Conservation (phyloP, 2,329 filamentous ascomycete genomes). For the Ophiostoma piceae region DNA sequence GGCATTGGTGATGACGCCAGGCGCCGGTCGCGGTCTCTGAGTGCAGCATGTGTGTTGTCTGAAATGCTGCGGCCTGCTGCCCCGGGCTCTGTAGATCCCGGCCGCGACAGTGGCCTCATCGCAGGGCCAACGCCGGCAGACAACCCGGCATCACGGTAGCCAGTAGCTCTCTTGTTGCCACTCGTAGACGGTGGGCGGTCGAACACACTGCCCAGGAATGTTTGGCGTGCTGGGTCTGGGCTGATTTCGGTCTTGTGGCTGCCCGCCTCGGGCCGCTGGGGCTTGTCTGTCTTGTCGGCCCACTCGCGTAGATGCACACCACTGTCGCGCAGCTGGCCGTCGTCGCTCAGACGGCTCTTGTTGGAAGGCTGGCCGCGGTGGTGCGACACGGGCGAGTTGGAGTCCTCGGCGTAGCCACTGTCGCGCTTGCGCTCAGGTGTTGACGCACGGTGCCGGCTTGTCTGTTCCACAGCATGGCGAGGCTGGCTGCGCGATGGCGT, state of each 20-base stretch:
- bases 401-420: constrained; percentile 44
- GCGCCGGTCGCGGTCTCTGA: constrained; percentile 18
- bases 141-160: constrained; percentile 31
- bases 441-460: not conserved
- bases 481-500: constrained; percentile 18
- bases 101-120: constrained; percentile 2
- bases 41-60: constrained; percentile 21
- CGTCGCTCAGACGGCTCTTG: constrained; percentile 21
- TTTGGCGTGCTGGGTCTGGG: not conserved
- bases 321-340: constrained; percentile 46
- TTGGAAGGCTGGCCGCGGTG: not conserved
- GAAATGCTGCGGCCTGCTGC: constrained; percentile 21
- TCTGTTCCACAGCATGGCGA: not conserved
- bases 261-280: no score
- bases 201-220: not conserved
- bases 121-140: constrained; percentile 20
- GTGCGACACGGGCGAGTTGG: constrained; percentile 22
- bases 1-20: constrained; percentile 21
- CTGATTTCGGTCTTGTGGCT: not conserved
- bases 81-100: constrained; percentile 3
- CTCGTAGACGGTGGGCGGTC: not conserved
- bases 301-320: constrained; percentile 51
- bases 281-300: constrained; percentile 25
- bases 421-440: constrained; percentile 39
- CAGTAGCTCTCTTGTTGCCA: constrained; percentile 21